Evolutionary conservation across 805 yeast species (phyloP), one percentile per base, ranked within the genome.

Genomic region (Zygosaccharomyces bisporus): DNA sequence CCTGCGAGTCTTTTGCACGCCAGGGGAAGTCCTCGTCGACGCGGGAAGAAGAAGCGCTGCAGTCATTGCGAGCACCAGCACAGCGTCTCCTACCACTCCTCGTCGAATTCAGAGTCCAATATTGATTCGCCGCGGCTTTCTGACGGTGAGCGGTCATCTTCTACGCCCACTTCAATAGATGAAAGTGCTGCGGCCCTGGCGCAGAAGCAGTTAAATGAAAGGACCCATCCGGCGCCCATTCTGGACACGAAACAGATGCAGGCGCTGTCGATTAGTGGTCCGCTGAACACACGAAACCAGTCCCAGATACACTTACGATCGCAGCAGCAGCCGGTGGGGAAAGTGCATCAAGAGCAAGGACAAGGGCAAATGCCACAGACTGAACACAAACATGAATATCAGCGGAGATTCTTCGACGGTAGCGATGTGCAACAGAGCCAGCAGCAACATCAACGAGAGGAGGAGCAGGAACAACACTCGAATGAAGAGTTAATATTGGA

Each of bases 61-160:
- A 16, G 20, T 16, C 24, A 30, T 19, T 18, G 42, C 27, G 30
- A 21, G 6, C 51, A 49, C 39, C 44, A 43, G 9, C 54, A 55
- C 30, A 40, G 52, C n/a, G 32, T 37, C 14, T 53, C 58, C 29
- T 50, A 44, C 32, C 56, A 53, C 23, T 55, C 59, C 2, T 46
- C 54, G 3, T 52, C 57, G 13, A 55, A 53, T 37, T 55, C 58
- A 13, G 60, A 55, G 36, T 55, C 57, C 14, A 55, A 55, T 19
- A 34, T 49, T 8, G 60, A 48, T 5, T 51, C 57, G 31, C 58
- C 62, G 4, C 46, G 56, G 30, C 42, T 44, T n/a, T 51, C 52
- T 3, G 53, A 49, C 34, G 52, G 49, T 27, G 56, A 51, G 20
- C 44, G 52, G 32, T 39, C 52, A 24, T 45, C 55, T n/a, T 53